A percentile compares a stretch with the other conserved stretches of the same genome.
Evolutionary conservation across 73 alveolate species (phyloP).

Genomic region (Paramecium pentaurelia): DNA sequence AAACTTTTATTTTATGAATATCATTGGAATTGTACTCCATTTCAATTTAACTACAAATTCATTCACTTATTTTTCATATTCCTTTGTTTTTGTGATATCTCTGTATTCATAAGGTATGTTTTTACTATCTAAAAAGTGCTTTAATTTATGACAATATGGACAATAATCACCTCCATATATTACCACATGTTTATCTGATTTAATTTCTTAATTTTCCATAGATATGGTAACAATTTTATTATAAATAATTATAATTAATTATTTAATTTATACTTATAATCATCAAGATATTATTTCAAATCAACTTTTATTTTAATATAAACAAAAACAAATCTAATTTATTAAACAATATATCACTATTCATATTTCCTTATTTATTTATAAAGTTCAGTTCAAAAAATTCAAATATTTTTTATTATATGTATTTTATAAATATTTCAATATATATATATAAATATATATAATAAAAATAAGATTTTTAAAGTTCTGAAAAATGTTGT

Average conservation of each 20-base stretch:
- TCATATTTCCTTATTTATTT: not conserved
- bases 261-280: not conserved
- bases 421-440: not conserved
- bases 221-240: constrained; percentile 11
- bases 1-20: not conserved
- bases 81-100: not conserved
- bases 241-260: not conserved
- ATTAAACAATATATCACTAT: not conserved
- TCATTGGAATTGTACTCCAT: constrained; percentile 8
- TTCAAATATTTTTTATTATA: not conserved
- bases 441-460: not conserved
- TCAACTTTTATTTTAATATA: not conserved
- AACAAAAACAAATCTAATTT: too few species aligned
- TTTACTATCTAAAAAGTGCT: not conserved
- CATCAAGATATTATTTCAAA: not conserved
- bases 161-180: constrained; percentile 33
- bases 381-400: not conserved
- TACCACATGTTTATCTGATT: not conserved
- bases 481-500: not conserved
- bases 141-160: not conserved
- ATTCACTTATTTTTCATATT: not conserved
- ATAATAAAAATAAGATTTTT: not conserved
- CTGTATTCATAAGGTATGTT: not conserved
- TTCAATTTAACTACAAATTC: not conserved
- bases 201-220: not conserved